phyloP scores from a whole-genome alignment of 106 monocot species.

The Agapanthus africanus region DNA sequence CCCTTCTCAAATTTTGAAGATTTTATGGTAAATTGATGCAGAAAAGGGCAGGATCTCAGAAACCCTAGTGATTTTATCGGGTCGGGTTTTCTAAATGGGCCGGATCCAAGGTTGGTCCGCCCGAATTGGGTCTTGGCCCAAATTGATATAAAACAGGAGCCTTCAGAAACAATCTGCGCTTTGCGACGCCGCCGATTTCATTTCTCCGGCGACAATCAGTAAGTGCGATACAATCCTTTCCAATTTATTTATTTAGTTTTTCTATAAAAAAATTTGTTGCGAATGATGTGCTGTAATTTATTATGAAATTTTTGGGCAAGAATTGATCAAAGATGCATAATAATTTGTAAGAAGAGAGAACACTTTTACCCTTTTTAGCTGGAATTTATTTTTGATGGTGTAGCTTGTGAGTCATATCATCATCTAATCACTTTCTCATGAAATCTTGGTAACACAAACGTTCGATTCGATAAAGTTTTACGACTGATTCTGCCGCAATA shows the following conservation, averaged over 20 bases:
- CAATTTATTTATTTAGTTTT: not conserved
- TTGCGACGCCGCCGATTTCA: not conserved
- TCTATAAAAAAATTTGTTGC: not conserved
- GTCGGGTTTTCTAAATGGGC: not conserved
- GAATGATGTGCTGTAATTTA: not conserved
- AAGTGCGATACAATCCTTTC: not conserved
- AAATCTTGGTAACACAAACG: too few species aligned
- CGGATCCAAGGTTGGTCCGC: not conserved
- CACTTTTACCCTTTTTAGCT: too few species aligned
- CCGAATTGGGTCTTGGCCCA: too few species aligned
- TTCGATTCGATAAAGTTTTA: too few species aligned
- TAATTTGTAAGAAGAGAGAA: too few species aligned
- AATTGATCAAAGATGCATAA: too few species aligned
- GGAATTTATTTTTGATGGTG: too few species aligned
- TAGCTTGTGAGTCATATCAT: too few species aligned
- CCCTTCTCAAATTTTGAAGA: too few species aligned
- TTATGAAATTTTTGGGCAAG: not conserved
- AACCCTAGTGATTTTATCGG: not conserved
- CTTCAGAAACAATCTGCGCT: not conserved
- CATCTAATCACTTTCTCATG: too few species aligned
- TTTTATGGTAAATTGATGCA: too few species aligned
- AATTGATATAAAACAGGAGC: not conserved
- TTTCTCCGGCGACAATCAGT: not conserved
- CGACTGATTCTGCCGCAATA: too few species aligned
- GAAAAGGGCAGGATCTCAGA: not conserved